Conservation (phyloP, 2,329 filamentous ascomycete species). For the Diplocarpon rosae region DNA sequence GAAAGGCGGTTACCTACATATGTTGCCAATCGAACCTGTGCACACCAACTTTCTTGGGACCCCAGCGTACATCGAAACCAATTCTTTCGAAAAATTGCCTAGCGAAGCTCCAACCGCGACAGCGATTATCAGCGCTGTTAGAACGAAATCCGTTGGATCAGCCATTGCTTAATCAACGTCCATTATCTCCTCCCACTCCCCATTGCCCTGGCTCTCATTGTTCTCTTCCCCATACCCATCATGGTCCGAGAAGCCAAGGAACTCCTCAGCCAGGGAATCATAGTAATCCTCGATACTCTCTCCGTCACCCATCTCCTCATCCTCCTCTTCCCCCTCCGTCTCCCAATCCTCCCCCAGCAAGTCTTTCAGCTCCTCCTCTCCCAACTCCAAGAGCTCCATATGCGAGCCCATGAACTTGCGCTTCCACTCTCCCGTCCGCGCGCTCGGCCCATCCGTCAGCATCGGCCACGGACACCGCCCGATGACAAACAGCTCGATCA, state of each 20-base stretch:
- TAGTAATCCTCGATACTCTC: not conserved
- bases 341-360: conserved; percentile 4
- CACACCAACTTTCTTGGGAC: no score
- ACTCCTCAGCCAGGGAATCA: not conserved
- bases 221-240: not conserved
- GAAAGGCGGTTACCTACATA: no score
- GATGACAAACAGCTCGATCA: not conserved
- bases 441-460: not conserved
- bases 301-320: not conserved
- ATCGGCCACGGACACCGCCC: conserved; percentile 5
- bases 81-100: no score
- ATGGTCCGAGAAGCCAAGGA: not conserved
- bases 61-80: no score
- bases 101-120: not conserved
- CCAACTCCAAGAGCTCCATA: conserved; percentile 1
- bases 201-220: not conserved
- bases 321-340: conserved; percentile 2
- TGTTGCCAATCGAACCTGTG: no score
- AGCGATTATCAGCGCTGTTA: not conserved
- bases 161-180: not conserved
- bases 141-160: not conserved
- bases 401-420: conserved; percentile 1
- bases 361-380: conserved; percentile 1
- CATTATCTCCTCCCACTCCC: not conserved
- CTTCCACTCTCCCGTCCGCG: not conserved